Base-by-base conservation (phyloP, 257 asterid species). In the Mitragyna speciosa region DNA sequence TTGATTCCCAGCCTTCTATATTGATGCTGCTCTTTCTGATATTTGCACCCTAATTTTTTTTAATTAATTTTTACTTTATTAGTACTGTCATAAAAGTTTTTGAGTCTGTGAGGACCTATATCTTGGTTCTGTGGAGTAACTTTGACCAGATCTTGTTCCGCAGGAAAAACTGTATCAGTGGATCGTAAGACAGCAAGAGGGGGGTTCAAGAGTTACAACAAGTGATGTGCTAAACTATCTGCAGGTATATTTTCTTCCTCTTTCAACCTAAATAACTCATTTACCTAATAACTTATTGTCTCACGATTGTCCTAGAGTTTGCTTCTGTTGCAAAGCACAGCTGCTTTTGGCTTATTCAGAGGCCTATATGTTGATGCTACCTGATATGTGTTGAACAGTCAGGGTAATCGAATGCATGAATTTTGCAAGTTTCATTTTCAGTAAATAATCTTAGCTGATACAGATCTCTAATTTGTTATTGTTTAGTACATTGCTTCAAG, bases 101-200 rank as follows among this genome's bases (percentile, higher is more conserved):
- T 10, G 6, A 11, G 39, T 30, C 43, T 58, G 30, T 30, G 28
- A 52, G 49, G 28, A 30, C 47, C 70, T 59, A 26, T 63, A 39
- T n/a, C 43, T 69, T 28, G 47, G n/a, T 70, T 41, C 33, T 47
- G 76, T 26, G 26, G 61, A 56, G 51, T 51, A 79, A 76, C 31
- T n/a, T 45, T 70, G 3, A 31, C 52, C 8, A 20, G 36, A 61
- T 71, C 12, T 16, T 48, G 33, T 78, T 43, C 16, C 67, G 6
- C 65, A 87, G 89, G 90, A 87, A 76, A 87, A 87, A 80, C 87
- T 87, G 36, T 85, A 87, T 68, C 90, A 87, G 39, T 87, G 87
- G 87, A 81, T 87, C 59, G 76, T 79, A 85, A 83, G 87, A 77
- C 90, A 85, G 66, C 90, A 85, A 83, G 90, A 87, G 63, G 89